Evolutionary conservation across 1,139 yeast genomes (phyloP), one percentile per base, ranked within the genome.

Genomic region (Schizosaccharomyces versatilis): DNA sequence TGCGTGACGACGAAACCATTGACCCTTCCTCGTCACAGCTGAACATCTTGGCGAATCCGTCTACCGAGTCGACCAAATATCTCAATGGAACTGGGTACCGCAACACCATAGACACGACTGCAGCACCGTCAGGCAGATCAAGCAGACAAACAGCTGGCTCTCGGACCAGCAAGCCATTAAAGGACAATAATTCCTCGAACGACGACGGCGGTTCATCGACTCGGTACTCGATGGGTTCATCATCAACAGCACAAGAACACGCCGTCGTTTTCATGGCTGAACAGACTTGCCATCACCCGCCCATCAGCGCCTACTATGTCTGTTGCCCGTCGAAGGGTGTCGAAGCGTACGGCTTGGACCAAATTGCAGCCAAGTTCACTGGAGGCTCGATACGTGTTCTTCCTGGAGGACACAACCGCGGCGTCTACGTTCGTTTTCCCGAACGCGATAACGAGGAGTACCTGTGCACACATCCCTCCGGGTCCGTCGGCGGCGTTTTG

Each of bases 271-370:
- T 82, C 59, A 67, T 82, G 59, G 75, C 82, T 57, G 94, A 83
- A 65, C 94, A 83, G 66, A 90, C 82, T n/a, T 76, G 81, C 54
- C 94, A 83, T 66, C 94, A 82, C 64, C 93, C 94, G 7, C 90
- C 93, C 36, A 79, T 80, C 39, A 81, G 93, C 14, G 90, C 84
- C 1, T 83, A 81, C 62, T 73, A 81, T 36, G 73, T 82, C 54
- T 67, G 73, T 60, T 83, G 83, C 65, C 79, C 77, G 58, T 74
- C 77, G 62, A 73, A 80, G 64, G 71, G 78, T 53, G 77, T 79
- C 17, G 67, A 70, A 40, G 69, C 82, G 57, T 79, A 81, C 65
- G 94, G 94, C 52, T 82, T 82, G 68, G 81, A 80, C 63, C 84
- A 84, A 54, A 73, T 82, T 60, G 78, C 75, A 64, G 81, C 90